Evolutionary conservation across 371 early-diverging fungal species (phyloP).

Genomic region (Mucor plumbeus): DNA sequence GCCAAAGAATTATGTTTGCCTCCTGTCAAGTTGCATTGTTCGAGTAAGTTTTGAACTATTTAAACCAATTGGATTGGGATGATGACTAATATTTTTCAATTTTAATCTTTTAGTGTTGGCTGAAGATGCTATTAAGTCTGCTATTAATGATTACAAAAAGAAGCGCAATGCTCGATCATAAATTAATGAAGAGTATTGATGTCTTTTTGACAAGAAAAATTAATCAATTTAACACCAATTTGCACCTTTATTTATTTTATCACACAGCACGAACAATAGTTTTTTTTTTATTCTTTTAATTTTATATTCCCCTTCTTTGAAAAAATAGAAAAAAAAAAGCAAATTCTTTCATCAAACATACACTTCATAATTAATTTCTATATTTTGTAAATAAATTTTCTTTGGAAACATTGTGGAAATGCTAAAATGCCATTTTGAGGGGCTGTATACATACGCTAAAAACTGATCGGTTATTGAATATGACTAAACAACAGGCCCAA

Average conservation of each 20-base stretch:
- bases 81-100: not conserved
- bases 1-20: slow-evolving; percentile 96
- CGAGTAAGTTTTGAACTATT: slow-evolving; percentile 63
- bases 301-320: not conserved
- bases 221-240: not conserved
- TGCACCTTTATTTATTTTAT: not conserved
- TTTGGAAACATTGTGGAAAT: not conserved
- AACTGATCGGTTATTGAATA: not conserved
- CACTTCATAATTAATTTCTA: not conserved
- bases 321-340: not conserved
- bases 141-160: slow-evolving; percentile 89
- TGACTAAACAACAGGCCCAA: not conserved
- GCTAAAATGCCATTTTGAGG: not conserved
- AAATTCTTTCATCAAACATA: not conserved
- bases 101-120: slow-evolving; percentile 82
- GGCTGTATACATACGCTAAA: not conserved
- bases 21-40: slow-evolving; percentile 99
- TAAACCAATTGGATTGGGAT: slow-evolving; percentile 5
- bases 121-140: slow-evolving; percentile 98
- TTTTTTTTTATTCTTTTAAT: not conserved
- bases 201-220: not conserved
- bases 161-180: slow-evolving; percentile 47
- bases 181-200: not conserved
- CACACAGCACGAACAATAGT: not conserved
- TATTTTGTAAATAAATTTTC: not conserved